Evolutionary conservation across 108 stramenopile species (phyloP).

Genomic region (Hondaea fermentalgiana): DNA sequence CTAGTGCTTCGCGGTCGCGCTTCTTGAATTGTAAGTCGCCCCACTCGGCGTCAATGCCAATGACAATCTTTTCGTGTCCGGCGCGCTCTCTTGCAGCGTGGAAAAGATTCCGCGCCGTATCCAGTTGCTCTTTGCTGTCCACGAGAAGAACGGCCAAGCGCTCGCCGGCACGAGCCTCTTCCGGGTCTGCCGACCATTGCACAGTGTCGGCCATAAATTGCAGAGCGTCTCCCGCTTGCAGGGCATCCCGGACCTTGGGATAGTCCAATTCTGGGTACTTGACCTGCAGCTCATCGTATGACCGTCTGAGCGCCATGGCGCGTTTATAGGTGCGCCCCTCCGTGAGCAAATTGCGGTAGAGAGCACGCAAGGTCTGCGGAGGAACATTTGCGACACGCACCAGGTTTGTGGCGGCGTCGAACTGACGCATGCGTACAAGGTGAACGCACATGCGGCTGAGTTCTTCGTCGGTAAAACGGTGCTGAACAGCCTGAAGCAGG

Average conservation of each 20-base stretch:
- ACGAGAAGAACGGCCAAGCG: neutral
- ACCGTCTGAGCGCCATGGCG: neutral
- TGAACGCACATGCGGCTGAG: neutral
- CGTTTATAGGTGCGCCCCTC: neutral
- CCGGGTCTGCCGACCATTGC: neutral
- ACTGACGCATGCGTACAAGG: neutral
- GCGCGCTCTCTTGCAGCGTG: neutral
- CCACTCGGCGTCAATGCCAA: conserved; percentile 1
- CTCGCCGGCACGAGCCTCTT: neutral
- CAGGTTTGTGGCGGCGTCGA: neutral
- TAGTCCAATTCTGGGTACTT: neutral
- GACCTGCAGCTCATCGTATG: neutral
- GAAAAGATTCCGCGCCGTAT: neutral
- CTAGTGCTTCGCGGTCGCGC: neutral
- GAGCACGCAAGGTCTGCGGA: neutral
- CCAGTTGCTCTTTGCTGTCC: neutral
- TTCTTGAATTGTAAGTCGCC: neutral
- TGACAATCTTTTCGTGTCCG: neutral
- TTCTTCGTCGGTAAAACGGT: neutral
- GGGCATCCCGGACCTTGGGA: neutral
- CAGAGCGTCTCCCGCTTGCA: neutral
- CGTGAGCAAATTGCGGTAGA: neutral
- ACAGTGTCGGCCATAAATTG: neutral
- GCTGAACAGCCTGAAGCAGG: neutral
- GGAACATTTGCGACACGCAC: neutral